Conservation (phyloP, 805 yeast species). For the Vanderwaltozyma yarrowii region DNA sequence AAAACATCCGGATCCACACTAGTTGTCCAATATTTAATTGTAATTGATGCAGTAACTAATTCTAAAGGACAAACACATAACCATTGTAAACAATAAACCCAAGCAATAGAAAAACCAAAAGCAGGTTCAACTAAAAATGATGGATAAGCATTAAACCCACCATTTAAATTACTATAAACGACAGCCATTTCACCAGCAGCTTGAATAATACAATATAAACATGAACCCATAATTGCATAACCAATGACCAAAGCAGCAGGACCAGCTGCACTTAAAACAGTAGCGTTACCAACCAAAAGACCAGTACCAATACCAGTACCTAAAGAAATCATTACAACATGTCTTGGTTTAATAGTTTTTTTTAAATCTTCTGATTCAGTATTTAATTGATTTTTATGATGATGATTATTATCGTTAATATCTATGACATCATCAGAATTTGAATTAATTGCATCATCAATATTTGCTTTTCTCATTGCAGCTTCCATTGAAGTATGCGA, state of each 20-base stretch:
- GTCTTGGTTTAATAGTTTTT: conserved; percentile 35
- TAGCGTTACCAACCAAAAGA: conserved; percentile 58
- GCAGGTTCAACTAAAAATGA: conserved; percentile 57
- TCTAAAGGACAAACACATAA: conserved; percentile 57
- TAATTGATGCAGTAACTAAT: conserved; percentile 50
- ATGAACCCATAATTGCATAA: conserved; percentile 48
- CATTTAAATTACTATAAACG: conserved; percentile 49
- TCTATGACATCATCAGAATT: not conserved
- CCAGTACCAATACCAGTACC: conserved; percentile 76
- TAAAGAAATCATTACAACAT: conserved; percentile 62
- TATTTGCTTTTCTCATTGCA: conserved; percentile 1
- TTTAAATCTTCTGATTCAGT: conserved; percentile 29
- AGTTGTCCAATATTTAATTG: conserved; percentile 43
- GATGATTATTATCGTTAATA: conserved; percentile 15
- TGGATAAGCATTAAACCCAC: conserved; percentile 52
- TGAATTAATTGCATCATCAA: conserved; percentile 13
- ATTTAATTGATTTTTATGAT: conserved; percentile 22
- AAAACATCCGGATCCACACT: conserved; percentile 45
- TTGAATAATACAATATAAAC: conserved; percentile 49
- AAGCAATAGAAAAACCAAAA: conserved; percentile 61
- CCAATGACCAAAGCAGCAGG: conserved; percentile 55
- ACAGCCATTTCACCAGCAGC: conserved; percentile 64
- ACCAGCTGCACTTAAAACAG: conserved; percentile 48
- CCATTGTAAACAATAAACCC: conserved; percentile 62
- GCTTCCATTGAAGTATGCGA: conserved; percentile 4